phyloP scores from a whole-genome alignment of 129 eudicot genomes.

The Logfia minima region DNA sequence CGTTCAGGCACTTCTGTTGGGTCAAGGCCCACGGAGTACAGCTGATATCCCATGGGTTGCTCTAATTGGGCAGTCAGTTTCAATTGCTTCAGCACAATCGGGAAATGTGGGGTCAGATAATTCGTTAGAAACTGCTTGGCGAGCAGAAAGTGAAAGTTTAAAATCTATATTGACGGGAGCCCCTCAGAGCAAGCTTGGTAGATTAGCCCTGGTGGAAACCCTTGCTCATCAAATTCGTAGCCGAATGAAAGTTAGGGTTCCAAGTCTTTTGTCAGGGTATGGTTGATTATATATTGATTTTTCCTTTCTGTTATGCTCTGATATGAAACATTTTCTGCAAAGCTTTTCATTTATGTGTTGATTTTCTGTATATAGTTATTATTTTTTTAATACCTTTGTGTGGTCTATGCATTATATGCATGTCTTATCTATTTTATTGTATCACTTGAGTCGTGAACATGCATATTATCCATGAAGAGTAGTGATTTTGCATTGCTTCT shows the following conservation, averaged over 20 bases:
- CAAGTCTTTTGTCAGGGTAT: conserved; percentile 97
- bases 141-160: conserved; percentile 95
- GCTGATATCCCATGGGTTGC: conserved; percentile 96
- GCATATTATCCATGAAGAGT: neutral
- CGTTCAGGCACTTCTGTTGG: conserved; percentile 92
- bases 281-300: neutral
- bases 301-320: too few relatives aligned
- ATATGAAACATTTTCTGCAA: neutral
- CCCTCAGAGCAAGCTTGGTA: conserved; percentile 94
- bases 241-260: conserved; percentile 92
- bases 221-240: conserved; percentile 88
- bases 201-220: conserved; percentile 91
- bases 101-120: conserved; percentile 85
- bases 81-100: conserved; percentile 91
- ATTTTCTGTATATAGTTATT: neutral
- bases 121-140: conserved; percentile 97
- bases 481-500: neutral
- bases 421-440: neutral
- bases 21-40: conserved; percentile 96
- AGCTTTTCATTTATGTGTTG: neutral
- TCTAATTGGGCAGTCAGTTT: conserved; percentile 90
- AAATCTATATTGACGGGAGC: conserved; percentile 90
- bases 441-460: neutral
- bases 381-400: neutral
- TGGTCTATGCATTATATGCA: neutral